Conservation (phyloP, 2,329 filamentous ascomycete species). For the Immersiporthe knoxdaviesiana region DNA sequence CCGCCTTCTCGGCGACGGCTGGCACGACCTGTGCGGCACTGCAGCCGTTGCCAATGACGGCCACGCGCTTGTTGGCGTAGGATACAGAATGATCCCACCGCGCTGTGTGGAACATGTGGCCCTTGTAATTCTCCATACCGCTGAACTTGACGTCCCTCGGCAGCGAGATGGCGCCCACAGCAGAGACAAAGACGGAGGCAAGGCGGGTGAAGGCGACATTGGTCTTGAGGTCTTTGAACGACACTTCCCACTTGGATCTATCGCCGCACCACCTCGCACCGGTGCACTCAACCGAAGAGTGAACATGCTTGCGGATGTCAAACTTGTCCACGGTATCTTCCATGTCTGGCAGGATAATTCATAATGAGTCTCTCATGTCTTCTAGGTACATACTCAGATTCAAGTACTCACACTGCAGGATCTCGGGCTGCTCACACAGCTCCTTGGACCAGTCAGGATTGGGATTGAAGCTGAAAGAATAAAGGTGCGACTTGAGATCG, state of each 20-base stretch:
- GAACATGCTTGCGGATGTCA: slow-evolving; percentile 34
- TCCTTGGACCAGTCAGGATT: slow-evolving; percentile 45
- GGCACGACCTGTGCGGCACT: slow-evolving; percentile 43
- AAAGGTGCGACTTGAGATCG: slow-evolving; percentile 44
- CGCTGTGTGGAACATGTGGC: slow-evolving; percentile 42
- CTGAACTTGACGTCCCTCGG: not conserved
- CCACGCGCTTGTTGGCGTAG: slow-evolving; percentile 39
- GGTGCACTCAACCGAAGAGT: slow-evolving; percentile 30
- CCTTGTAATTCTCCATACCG: slow-evolving; percentile 35
- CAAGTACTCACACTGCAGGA: slow-evolving; percentile 37
- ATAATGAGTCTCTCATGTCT: too few species aligned
- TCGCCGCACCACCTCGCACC: slow-evolving; percentile 29
- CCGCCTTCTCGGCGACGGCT: slow-evolving; percentile 35
- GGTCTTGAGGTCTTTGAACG: not conserved
- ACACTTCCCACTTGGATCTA: not conserved
- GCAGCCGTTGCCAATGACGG: slow-evolving; percentile 44
- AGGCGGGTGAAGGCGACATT: not conserved
- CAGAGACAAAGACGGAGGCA: not conserved
- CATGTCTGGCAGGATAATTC: too few species aligned
- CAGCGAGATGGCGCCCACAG: not conserved
- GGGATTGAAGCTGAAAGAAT: slow-evolving; percentile 46
- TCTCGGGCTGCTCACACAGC: slow-evolving; percentile 41
- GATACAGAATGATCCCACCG: slow-evolving; percentile 38
- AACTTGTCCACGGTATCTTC: slow-evolving; percentile 31
- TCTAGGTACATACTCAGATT: too few species aligned